Conservation (phyloP, 2,329 filamentous ascomycete species). For the Knoxdaviesia capensis region DNA sequence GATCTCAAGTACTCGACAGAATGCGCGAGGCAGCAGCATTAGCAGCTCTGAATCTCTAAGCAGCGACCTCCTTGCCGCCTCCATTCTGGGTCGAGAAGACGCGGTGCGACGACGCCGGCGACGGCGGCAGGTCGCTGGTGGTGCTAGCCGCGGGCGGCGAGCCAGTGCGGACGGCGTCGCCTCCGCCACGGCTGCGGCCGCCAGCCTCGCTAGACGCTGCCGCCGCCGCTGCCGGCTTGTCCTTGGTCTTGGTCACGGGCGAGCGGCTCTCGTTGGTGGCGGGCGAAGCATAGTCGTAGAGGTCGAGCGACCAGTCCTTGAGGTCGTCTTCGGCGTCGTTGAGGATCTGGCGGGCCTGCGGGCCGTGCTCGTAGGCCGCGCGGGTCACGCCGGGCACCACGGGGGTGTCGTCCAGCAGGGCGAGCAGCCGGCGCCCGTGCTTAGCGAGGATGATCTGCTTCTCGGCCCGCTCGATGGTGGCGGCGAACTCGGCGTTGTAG, state of each 20-base stretch:
- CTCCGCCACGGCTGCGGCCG: too few relatives aligned
- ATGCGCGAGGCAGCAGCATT: too few relatives aligned
- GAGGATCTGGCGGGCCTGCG: constrained; percentile 62
- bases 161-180: too few relatives aligned
- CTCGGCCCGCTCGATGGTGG: constrained; percentile 87
- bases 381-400: constrained; percentile 70
- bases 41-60: too few relatives aligned
- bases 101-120: too few relatives aligned
- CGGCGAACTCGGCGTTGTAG: constrained; percentile 71
- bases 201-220: too few relatives aligned
- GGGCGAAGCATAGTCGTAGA: constrained; percentile 10
- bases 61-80: too few relatives aligned
- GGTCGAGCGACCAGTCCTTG: constrained; percentile 44
- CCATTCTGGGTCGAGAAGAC: too few relatives aligned
- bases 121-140: too few relatives aligned
- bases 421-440: constrained; percentile 69
- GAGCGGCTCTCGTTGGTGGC: neutral
- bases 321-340: constrained; percentile 87
- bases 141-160: too few relatives aligned
- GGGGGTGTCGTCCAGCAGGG: constrained; percentile 73
- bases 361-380: constrained; percentile 41
- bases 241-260: constrained; percentile 1
- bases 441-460: constrained; percentile 90
- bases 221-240: neutral
- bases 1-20: too few relatives aligned